Percentiles rank a stretch among this genome's conserved stretches.
phyloP scores from a whole-genome alignment of 352 stramenopile species.

The Globisporangium camurandrum region DNA sequence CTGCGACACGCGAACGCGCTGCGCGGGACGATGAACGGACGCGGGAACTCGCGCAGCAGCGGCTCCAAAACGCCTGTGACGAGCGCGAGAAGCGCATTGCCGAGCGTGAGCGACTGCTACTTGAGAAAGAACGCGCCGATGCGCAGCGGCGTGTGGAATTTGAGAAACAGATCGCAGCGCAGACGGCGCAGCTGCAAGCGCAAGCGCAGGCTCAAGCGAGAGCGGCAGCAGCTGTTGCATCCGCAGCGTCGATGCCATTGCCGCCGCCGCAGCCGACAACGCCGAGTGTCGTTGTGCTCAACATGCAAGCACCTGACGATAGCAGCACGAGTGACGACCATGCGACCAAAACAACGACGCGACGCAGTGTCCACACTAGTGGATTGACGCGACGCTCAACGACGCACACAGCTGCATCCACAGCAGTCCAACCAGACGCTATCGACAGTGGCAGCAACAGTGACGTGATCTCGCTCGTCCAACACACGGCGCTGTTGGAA shows the following conservation, averaged over 20 bases:
- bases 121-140: constrained; percentile 38
- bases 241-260: neutral
- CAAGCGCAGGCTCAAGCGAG: neutral
- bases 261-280: constrained; percentile 1
- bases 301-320: constrained; percentile 35
- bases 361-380: too few species aligned
- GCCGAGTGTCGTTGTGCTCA: constrained; percentile 57
- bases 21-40: constrained; percentile 31
- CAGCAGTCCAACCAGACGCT: too few species aligned
- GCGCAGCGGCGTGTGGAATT: constrained; percentile 16
- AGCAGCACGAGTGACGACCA: constrained; percentile 11
- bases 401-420: too few species aligned
- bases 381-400: too few species aligned
- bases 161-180: neutral
- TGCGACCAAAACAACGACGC: neutral
- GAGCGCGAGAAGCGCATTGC: constrained; percentile 41
- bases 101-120: constrained; percentile 35
- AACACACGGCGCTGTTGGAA: constrained; percentile 51
- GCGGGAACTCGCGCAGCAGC: constrained; percentile 24
- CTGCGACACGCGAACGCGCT: constrained; percentile 23
- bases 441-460: too few species aligned
- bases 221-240: neutral
- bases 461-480: constrained; percentile 30
- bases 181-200: neutral
- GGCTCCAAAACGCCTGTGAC: constrained; percentile 42